A percentile compares a stretch with the other conserved stretches of the same genome.
Evolutionary conservation across 768 basidiomycete species (phyloP).

Genomic region (Roridomyces roridus): DNA sequence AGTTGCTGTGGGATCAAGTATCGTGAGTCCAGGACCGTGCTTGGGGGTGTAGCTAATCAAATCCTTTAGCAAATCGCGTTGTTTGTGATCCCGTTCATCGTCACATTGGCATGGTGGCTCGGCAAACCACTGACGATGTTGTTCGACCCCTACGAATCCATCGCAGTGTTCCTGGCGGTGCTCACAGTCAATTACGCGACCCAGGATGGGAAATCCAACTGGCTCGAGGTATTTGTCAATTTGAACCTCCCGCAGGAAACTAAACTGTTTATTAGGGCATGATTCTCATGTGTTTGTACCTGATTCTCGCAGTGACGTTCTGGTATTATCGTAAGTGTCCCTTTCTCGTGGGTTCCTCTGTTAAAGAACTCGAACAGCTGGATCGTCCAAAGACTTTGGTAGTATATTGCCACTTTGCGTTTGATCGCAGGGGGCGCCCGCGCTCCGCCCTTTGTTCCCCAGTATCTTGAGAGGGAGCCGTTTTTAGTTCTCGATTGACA

Average conservation of each 20-base stretch:
- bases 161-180: constrained; percentile 60
- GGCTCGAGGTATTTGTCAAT: no score
- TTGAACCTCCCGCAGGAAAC: no score
- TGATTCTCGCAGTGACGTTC: constrained; percentile 74
- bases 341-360: constrained; percentile 29
- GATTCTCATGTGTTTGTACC: constrained; percentile 74
- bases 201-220: constrained; percentile 83
- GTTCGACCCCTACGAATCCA: constrained; percentile 89
- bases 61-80: constrained; percentile 73
- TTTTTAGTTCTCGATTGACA: no score
- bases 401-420: no score
- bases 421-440: no score
- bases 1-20: constrained; percentile 88
- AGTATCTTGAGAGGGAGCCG: no score
- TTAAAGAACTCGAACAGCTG: background rate
- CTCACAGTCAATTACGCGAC: constrained; percentile 85
- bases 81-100: constrained; percentile 87
- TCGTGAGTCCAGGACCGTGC: constrained; percentile 52
- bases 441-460: no score
- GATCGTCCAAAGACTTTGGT: no score
- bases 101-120: constrained; percentile 80
- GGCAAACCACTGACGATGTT: constrained; percentile 81
- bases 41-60: constrained; percentile 1
- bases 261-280: no score
- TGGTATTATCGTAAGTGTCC: constrained; percentile 52